Evolutionary conservation across 495 filamentous ascomycete species (phyloP), one percentile per base, ranked within the genome.

Genomic region (Podospora tetraspora): DNA sequence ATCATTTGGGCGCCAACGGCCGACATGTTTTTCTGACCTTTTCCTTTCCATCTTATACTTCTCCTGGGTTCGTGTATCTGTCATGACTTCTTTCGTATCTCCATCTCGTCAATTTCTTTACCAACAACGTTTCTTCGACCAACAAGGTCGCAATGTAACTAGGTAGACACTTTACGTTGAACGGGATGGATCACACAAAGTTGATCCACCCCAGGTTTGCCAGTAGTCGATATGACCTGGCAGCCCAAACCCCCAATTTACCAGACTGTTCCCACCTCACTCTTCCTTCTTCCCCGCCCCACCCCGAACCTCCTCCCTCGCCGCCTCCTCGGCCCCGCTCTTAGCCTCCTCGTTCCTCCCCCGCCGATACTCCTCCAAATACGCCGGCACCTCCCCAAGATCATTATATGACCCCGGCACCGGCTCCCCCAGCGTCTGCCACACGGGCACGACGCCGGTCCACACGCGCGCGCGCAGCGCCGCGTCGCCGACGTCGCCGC

Each of bases 391-490:
- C 12, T 81, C 70, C n/a, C 72, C 68, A 0, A 92, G 80, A 56
- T 80, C 78, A 68, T 92, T 91, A 67, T 87, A 83, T 56, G 81
- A 77, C n/a, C 82, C 84, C 0, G 88, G 77, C n/a, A 95, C 71
- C 0, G 94, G 92, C 63, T 88, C 82, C 0, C 90, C 92, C 64
- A 91, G 78, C 0, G 77, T 82, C 59, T 84, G 83, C 77, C 86
- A 89, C 30, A 91, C 82, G 2, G 93, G 93, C 22, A 97, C 83
- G n/a, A 96, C 92, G 0, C 93, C 93, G 0, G 89, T 90, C 93
- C 92, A 96, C 9, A 90, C 87, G 37, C 81, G 80, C 10, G 77
- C 79, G 13, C 82, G 81, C 25, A 96, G 63, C 21, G 85, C 86
- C n/a, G 82, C 82, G 61, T 90, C 82, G 34, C 84, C 83, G 62